Percentiles rank a stretch among this genome's conserved stretches.
Conservation (phyloP, 2,329 filamentous ascomycete genomes). For the Ophiocordyceps australis region DNA sequence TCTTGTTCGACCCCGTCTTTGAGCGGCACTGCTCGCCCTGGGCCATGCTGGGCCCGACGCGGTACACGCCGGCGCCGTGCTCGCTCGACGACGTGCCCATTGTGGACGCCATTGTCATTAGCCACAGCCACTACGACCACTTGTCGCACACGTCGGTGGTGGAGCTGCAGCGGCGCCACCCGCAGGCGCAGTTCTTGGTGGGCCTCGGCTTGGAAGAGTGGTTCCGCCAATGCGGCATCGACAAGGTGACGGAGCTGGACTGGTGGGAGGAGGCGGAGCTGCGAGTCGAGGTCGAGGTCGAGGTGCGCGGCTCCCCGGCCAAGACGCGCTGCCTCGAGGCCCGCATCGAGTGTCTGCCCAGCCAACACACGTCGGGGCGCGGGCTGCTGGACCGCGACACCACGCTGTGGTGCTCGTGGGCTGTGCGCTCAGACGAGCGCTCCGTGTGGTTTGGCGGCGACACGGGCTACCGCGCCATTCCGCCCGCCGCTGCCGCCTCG, state of each 20-base stretch:
- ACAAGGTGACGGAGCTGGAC: constrained; percentile 74
- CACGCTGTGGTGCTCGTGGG: constrained; percentile 85
- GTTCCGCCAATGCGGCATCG: constrained; percentile 55
- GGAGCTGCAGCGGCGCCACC: constrained; percentile 52
- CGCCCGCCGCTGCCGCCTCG: constrained; percentile 33
- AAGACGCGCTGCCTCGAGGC: constrained; percentile 35
- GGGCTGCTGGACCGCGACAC: constrained; percentile 48
- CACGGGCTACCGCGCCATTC: constrained; percentile 75
- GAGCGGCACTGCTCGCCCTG: constrained; percentile 73
- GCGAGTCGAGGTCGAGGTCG: constrained; percentile 23
- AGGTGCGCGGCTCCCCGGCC: background rate
- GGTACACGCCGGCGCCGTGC: constrained; percentile 65
- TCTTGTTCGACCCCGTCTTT: constrained; percentile 88
- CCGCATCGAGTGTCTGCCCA: constrained; percentile 60
- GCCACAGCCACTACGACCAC: constrained; percentile 88
- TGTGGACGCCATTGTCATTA: constrained; percentile 64
- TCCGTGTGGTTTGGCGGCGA: constrained; percentile 84
- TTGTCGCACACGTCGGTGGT: constrained; percentile 60
- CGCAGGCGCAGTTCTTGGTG: constrained; percentile 73
- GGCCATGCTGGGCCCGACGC: constrained; percentile 49
- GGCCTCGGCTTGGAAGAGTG: constrained; percentile 68
- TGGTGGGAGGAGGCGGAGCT: constrained; percentile 84
- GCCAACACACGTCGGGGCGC: constrained; percentile 65
- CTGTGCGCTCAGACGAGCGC: constrained; percentile 50
- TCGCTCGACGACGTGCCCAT: constrained; percentile 58